Conservation (phyloP, 208 protist species). For the Acanthamoeba culbertsoni region DNA sequence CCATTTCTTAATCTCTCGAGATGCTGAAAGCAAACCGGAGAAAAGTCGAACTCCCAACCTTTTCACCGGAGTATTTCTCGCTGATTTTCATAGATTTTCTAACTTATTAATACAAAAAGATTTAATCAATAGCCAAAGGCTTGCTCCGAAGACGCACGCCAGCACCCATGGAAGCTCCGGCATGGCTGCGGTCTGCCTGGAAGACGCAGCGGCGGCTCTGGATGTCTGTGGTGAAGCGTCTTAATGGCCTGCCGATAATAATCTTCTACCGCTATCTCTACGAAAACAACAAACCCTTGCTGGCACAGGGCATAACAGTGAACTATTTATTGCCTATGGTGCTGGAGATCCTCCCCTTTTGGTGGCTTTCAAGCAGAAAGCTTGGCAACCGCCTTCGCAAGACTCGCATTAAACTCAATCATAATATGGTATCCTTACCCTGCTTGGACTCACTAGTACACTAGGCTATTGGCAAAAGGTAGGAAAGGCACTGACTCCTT, state of each 20-base stretch:
- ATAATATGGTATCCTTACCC: conserved; percentile 53
- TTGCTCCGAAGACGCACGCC: too few species aligned
- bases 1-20: too few species aligned
- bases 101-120: too few species aligned
- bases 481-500: background rate
- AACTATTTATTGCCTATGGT: conserved; percentile 73
- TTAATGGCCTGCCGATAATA: conserved; percentile 61
- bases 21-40: too few species aligned
- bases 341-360: conserved; percentile 63
- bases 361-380: conserved; percentile 70
- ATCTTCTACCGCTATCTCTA: conserved; percentile 70
- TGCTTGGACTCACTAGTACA: too few species aligned
- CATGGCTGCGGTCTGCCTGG: background rate
- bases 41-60: too few species aligned
- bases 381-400: conserved; percentile 60
- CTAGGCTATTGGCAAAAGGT: too few species aligned
- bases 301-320: conserved; percentile 60
- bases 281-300: conserved; percentile 58
- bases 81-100: too few species aligned
- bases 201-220: background rate
- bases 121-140: too few species aligned
- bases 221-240: background rate
- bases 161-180: too few species aligned
- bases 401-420: conserved; percentile 66
- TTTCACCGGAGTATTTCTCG: too few species aligned